These are phyloP conservation scores for Cucumis hystrix DNA, from an alignment of 306 rosid species.

Conservation along the genomic window DNA sequence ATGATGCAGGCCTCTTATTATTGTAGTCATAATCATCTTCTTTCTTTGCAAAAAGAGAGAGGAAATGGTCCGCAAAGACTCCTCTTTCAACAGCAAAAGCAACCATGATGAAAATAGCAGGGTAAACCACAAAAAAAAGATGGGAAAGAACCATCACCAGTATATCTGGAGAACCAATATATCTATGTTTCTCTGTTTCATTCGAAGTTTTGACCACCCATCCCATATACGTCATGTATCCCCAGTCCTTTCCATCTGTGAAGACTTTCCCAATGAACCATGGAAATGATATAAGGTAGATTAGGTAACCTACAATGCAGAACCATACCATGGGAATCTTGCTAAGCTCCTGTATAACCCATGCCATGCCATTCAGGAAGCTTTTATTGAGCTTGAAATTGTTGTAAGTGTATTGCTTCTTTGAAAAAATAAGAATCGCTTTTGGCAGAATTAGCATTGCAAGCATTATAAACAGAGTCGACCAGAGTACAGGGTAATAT, in stretches of 20 bases:
- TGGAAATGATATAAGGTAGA: slow-evolving; percentile 58
- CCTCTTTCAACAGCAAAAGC: slow-evolving; percentile 58
- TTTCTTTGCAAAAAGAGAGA: slow-evolving; percentile 52
- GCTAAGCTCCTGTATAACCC: slow-evolving; percentile 68
- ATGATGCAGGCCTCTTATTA: slow-evolving; percentile 11
- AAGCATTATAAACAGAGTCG: slow-evolving; percentile 29
- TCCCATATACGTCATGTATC: slow-evolving; percentile 83
- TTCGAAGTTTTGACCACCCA: slow-evolving; percentile 49
- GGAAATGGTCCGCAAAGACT: slow-evolving; percentile 31
- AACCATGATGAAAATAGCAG: slow-evolving; percentile 39
- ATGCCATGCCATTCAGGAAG: slow-evolving; percentile 33
- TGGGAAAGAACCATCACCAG: slow-evolving; percentile 87
- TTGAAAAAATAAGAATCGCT: slow-evolving; percentile 41
- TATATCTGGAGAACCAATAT: slow-evolving; percentile 71
- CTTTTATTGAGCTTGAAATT: slow-evolving; percentile 36
- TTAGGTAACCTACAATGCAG: slow-evolving; percentile 57
- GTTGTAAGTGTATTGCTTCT: slow-evolving; percentile 44
- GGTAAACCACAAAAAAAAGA: slow-evolving; percentile 54
- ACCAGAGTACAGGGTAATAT: slow-evolving; percentile 67
- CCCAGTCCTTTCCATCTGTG: slow-evolving; percentile 40
- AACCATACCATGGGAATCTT: slow-evolving; percentile 46
- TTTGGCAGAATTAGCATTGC: slow-evolving; percentile 64
- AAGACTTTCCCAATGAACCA: slow-evolving; percentile 73
- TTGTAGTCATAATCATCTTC: slow-evolving; percentile 45
- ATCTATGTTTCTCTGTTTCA: slow-evolving; percentile 37